Base-by-base conservation (phyloP, 495 filamentous ascomycete genomes). In the Penicillium pancosmium region DNA sequence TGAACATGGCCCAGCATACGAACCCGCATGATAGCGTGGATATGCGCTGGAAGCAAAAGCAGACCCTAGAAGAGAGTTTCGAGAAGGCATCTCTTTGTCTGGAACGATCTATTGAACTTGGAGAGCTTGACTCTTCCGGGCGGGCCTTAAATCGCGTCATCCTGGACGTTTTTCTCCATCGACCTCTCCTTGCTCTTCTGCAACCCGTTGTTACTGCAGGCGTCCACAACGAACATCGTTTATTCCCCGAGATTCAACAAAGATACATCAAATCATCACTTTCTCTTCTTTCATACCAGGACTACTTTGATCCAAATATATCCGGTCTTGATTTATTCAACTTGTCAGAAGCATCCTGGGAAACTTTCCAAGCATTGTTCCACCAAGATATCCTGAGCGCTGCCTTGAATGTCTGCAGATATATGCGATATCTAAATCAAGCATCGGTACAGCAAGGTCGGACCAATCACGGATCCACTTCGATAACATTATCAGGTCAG, bases 101-200 rank as follows among this genome's bases (percentile, higher is more conserved):
- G 21, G 66, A 50, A 13, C 41, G 56, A 8, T 52, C 59, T 5
- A 23, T 48, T 1, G n/a, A 55, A 23, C 33, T 36, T 15, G 53
- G 36, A 38, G 36, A 33, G 9, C 50, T 7, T 25, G 33, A 27
- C 13, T 51, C 49, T 1, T 59, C 58, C 16, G 40, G 56, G 2
- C 2, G 25, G 8, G 40, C 59, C 16, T 18, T 72, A 33, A 61
- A 59, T 27, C 53, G 58, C 13, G 60, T 68, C 7, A 52, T 72
- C 0, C 21, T 69, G 2, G 65, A 69, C 19, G 18, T 68, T 10
- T 65, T 60, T 25, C 60, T 60, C 36, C 69, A 63, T 18, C 56
- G 67, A 12, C 63, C 66, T 4, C 58, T 73, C 5, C 58, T 73
- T 11, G 67, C 62, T 44, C 62, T 73, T 13, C 60, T 65, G n/a